Base-by-base conservation (phyloP, 176 grass and related monocot species). In the Aechmea fasciata region DNA sequence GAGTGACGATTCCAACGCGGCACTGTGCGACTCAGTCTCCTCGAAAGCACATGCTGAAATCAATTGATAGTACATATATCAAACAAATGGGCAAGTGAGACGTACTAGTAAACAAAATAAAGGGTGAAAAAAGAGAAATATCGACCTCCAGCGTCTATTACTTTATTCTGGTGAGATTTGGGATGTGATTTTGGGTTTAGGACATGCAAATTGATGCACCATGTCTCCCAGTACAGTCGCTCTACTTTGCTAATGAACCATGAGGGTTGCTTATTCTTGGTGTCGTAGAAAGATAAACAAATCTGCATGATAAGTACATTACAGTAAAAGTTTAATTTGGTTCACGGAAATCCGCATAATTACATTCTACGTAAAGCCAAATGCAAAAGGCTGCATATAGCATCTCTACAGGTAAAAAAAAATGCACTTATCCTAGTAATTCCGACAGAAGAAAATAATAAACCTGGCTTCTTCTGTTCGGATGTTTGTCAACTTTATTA, bases 391-490 rank as follows among this genome's bases (percentile, higher is more conserved):
- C 33, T 14, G 13, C 55, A 59, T 9, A 59, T 22, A 59, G 55
- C 17, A 59, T 59, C 55, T 54, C 52, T 9, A 61, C 17, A 61
- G 8, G 15, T 11, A 18, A 15, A 15, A 18, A 59, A 23, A 18
- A 20, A 6, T 29, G 15, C 25, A 67, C n/a, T 22, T 7, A 66
- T 66, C 10, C 0, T n/a, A 61, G 54, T 59, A 59, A 59, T 61
- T 18, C 17, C 15, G 17, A 19, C 15, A 61, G 20, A 22, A 61
- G 55, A 22, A 18, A 61, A 18, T 41, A 7, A 64, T 10, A 13
- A 76, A 82, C 80, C 80, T 82, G 80, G 73, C 65, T 82, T 70
- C 53, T 65, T 17, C 80, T 69, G 54, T 69, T 82, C 66, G 80
- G 55, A 54, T 82, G 67, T 71, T 82, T 82, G 41, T 74, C 75